Base-by-base conservation (phyloP, 306 rosid species). In the Castanospermum australe region DNA sequence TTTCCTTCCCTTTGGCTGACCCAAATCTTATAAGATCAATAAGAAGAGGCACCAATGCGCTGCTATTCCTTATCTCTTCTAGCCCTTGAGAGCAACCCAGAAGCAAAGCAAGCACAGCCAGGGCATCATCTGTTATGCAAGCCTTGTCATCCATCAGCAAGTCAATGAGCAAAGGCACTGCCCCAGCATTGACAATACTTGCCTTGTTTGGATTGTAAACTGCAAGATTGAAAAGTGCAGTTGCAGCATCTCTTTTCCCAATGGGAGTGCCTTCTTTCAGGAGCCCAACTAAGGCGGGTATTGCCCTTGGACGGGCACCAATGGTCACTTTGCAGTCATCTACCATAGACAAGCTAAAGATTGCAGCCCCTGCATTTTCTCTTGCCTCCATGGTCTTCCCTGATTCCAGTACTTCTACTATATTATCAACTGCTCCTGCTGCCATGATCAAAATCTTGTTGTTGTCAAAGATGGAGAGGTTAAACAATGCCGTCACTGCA, bases 11-110 rank as follows among this genome's bases (percentile, higher is more conserved):
- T 73, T 92, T 92, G 3, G 86, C 83, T 44, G 99, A 95, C 2
- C 99, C 99, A 87, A 88, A 90, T 83, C 98, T 89, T 61, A 95
- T n/a, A 81, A 92, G 92, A 83, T 92, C 99, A 75, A 90, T 82
- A 10, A 95, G 97, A 79, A 92, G 81, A 44, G 94, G 90, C 69
- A 95, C 86, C 78, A 95, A 76, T 28, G 70, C 81, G 73, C 84
- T 89, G 71, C 89, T 87, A 70, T 88, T 91, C 73, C 86, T 90
- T 54, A 92, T 92, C 84, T 92, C 93, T 73, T 86, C 83, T 28
- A 87, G 41, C 28, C 98, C 98, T 66, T 89, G 75, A 2, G 89
- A 85, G 84, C 97, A 91, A 2, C 97, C 85, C 82, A 88, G 81
- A 0, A 95, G 87, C 51, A 83, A 50, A 41, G 97, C 87, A 17